A percentile compares a stretch with the other conserved stretches of the same genome.
These are phyloP conservation scores for Taphrina deformans DNA, from an alignment of 1,139 yeast species.

Conservation along the genomic window DNA sequence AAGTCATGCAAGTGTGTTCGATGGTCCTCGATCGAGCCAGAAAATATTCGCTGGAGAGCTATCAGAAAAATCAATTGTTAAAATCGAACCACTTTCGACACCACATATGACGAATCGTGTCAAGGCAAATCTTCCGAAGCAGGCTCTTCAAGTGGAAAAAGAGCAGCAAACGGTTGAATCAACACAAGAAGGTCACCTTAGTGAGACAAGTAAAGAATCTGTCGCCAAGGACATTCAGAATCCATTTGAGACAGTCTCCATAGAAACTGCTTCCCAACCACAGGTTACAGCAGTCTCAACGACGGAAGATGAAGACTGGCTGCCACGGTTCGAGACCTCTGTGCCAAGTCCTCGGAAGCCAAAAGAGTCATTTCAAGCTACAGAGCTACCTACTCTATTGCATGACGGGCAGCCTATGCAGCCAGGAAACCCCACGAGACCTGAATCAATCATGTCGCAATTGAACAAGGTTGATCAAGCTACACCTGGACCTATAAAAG, in stretches of 20 bases:
- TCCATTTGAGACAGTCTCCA: not conserved
- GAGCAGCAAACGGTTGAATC: not conserved
- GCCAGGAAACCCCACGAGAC: not conserved
- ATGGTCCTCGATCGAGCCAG: not conserved
- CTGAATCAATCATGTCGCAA: not conserved
- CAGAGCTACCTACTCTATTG: not conserved
- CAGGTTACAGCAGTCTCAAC: not conserved
- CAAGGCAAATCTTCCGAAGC: not conserved
- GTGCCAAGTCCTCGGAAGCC: not conserved
- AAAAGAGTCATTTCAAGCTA: not conserved
- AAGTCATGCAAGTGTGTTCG: conserved; percentile 4
- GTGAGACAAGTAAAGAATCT: not conserved
- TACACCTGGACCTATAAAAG: conserved; percentile 18
- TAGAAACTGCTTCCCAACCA: not conserved
- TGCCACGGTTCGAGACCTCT: conserved; percentile 5
- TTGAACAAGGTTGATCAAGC: not conserved
- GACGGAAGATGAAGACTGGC: conserved; percentile 18
- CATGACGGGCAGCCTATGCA: not conserved
- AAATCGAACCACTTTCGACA: conserved; percentile 6
- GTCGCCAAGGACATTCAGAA: not conserved
- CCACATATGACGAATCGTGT: not conserved
- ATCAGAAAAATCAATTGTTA: not conserved
- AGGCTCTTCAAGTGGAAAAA: not conserved
- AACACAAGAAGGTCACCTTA: not conserved
- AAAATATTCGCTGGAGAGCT: not conserved